phyloP scores from a whole-genome alignment of 148 eudicot species.

The Heliamphora exappendiculata region DNA sequence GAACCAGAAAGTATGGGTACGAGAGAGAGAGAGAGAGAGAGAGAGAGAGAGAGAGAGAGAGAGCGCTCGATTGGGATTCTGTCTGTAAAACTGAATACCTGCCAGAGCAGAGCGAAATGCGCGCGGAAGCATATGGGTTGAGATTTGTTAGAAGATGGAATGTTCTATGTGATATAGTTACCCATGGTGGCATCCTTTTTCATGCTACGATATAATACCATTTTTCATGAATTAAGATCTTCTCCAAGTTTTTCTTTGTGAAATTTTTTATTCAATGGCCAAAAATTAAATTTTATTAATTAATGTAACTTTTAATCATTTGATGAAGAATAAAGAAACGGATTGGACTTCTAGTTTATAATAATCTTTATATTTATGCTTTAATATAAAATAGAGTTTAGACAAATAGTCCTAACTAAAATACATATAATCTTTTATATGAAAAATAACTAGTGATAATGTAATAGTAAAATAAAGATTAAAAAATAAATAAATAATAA shows the following conservation, averaged over 20 bases:
- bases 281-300: no score
- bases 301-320: no score
- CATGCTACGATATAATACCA: background rate
- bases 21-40: background rate
- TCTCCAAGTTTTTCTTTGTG: background rate
- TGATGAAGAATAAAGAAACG: no score
- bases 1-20: background rate
- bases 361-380: no score
- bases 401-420: no score
- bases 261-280: background rate
- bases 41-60: slow-evolving; percentile 12
- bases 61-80: background rate
- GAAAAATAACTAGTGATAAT: no score
- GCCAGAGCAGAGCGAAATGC: slow-evolving; percentile 11
- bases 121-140: slow-evolving; percentile 2
- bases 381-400: no score
- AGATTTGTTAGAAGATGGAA: background rate
- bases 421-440: no score
- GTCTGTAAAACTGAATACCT: slow-evolving; percentile 31
- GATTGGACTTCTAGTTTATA: no score
- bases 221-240: background rate
- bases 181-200: background rate
- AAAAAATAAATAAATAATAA: no score
- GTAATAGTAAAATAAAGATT: no score
- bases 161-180: background rate